Conservation (phyloP, 495 filamentous ascomycete species). For the Xylaria flabelliformis region DNA sequence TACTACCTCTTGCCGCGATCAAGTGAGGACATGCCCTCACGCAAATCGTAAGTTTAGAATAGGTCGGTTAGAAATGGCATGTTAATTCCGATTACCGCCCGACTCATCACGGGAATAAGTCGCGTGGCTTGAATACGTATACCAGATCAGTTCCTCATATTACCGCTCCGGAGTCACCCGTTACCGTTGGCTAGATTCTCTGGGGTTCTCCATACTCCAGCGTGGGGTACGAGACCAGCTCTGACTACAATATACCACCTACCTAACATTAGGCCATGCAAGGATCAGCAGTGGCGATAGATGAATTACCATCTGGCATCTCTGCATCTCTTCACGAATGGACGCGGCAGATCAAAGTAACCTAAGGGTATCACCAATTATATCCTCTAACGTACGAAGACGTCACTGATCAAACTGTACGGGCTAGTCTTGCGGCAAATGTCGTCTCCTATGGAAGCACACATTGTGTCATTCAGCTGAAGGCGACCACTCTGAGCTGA, state of each 20-base stretch:
- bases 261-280: neutral
- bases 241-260: neutral
- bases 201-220: conserved; percentile 12
- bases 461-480: conserved; percentile 4
- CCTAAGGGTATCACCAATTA: neutral
- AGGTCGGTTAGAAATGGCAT: neutral
- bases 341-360: conserved; percentile 1
- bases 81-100: conserved; percentile 1
- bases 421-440: neutral
- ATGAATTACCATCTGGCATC: neutral
- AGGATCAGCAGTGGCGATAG: conserved; percentile 5
- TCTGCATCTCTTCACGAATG: neutral
- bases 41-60: conserved; percentile 8
- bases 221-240: conserved; percentile 15
- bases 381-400: neutral
- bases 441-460: neutral
- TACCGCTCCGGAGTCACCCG: conserved; percentile 5
- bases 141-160: conserved; percentile 1
- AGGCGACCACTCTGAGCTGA: conserved; percentile 14
- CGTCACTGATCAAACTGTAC: conserved; percentile 15
- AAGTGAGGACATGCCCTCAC: neutral
- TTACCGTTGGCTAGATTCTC: neutral
- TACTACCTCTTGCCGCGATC: neutral
- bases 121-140: neutral
- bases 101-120: conserved; percentile 5